Conservation (phyloP, 2,329 filamentous ascomycete species). For the Pseudocercospora fijiensis region DNA sequence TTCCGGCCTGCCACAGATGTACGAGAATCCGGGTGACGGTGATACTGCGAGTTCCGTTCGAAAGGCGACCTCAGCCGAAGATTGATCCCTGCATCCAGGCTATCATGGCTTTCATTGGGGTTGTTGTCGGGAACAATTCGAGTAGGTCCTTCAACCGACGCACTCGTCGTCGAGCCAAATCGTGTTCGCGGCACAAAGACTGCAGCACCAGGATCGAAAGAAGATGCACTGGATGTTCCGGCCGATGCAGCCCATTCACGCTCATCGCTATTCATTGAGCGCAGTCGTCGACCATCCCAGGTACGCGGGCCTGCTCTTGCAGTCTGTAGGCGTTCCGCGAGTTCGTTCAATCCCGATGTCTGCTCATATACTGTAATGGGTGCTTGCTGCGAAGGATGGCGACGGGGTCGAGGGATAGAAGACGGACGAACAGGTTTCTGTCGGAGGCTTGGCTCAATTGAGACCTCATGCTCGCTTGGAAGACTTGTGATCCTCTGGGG, state of each 20-base stretch:
- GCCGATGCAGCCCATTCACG: background rate
- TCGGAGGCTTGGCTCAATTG: background rate
- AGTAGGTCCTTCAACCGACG: conserved; percentile 10
- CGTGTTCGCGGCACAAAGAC: conserved; percentile 33
- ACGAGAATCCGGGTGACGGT: background rate
- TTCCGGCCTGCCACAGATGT: background rate
- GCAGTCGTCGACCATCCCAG: background rate
- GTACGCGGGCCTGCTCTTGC: background rate
- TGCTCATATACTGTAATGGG: background rate
- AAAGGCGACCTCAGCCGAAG: background rate
- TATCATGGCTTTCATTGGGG: background rate
- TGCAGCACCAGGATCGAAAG: conserved; percentile 33
- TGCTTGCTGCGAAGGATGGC: background rate
- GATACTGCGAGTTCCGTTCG: background rate
- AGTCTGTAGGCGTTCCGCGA: background rate
- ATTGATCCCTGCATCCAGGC: conserved; percentile 5
- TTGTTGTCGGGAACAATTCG: background rate
- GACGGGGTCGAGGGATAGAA: conserved; percentile 1
- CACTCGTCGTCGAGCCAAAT: conserved; percentile 24
- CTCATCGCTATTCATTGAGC: background rate
- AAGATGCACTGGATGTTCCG: background rate
- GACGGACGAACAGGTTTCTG: background rate
- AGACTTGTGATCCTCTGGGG: background rate
- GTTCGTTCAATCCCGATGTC: background rate
- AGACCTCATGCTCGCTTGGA: background rate